Conservation (phyloP, 2,329 filamentous ascomycete species). For the Arachnopeziza araneosa region DNA sequence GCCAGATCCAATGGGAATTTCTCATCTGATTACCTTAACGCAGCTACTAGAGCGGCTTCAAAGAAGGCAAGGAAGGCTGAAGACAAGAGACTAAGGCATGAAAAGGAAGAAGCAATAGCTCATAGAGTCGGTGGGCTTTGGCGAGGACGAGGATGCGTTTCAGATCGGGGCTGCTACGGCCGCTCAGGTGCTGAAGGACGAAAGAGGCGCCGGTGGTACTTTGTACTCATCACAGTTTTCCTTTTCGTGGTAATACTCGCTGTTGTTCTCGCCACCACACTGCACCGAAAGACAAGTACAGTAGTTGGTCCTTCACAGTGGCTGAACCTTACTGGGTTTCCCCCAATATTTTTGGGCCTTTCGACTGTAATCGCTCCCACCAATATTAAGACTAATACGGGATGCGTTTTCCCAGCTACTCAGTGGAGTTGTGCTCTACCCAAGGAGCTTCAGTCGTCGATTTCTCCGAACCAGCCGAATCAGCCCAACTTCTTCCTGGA, state of each 20-base stretch:
- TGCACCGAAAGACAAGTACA: conserved; percentile 38
- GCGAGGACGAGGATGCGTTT: conserved; percentile 60
- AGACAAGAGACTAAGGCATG: conserved; percentile 47
- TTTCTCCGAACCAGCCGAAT: conserved; percentile 56
- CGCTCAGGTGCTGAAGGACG: conserved; percentile 57
- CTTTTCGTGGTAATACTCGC: conserved; percentile 51
- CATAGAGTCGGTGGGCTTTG: conserved; percentile 55
- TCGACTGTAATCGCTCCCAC: conserved; percentile 72
- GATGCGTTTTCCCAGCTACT: conserved; percentile 66
- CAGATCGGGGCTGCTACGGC: conserved; percentile 59
- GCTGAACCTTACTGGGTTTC: conserved; percentile 82
- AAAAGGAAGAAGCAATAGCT: conserved; percentile 60
- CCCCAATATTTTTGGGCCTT: conserved; percentile 79
- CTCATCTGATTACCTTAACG: not conserved
- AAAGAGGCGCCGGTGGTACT: conserved; percentile 55
- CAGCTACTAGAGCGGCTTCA: not conserved
- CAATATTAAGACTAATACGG: conserved; percentile 55
- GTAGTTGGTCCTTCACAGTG: conserved; percentile 47
- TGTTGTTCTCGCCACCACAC: conserved; percentile 51
- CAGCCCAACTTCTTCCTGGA: conserved; percentile 77
- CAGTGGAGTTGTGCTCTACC: conserved; percentile 85
- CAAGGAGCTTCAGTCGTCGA: conserved; percentile 64
- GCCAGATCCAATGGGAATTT: conserved; percentile 8
- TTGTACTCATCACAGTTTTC: conserved; percentile 43
- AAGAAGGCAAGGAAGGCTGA: conserved; percentile 27